Conservation (phyloP, 2,329 filamentous ascomycete genomes). For the Tolypocladium nubicola region DNA sequence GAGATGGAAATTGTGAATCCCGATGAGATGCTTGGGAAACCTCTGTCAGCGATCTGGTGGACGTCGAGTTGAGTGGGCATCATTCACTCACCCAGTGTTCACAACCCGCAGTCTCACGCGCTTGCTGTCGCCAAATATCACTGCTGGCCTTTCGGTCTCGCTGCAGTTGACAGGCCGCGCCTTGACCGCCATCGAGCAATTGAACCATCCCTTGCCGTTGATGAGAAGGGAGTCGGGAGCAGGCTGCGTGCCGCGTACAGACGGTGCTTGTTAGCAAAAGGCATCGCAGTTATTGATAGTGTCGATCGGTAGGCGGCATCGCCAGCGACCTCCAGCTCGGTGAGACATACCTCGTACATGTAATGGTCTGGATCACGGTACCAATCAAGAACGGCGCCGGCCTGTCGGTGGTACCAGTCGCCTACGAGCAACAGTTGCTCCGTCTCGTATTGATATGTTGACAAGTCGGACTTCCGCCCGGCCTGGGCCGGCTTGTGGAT, state of each 20-base stretch:
- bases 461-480: conserved; percentile 10
- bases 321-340: not conserved
- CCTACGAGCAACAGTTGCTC: conserved; percentile 24
- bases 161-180: conserved; percentile 7
- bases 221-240: conserved; percentile 28
- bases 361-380: conserved; percentile 12
- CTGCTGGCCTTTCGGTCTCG: conserved; percentile 1
- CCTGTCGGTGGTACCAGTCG: conserved; percentile 27
- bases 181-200: conserved; percentile 10
- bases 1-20: conserved; percentile 3
- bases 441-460: conserved; percentile 17
- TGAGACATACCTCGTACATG: conserved; percentile 6
- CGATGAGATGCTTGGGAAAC: not conserved
- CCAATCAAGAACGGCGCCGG: conserved; percentile 14
- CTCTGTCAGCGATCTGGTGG: not conserved
- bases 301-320: not conserved
- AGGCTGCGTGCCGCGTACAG: conserved; percentile 14
- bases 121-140: conserved; percentile 3
- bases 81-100: conserved; percentile 8
- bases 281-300: not conserved
- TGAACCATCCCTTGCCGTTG: conserved; percentile 20
- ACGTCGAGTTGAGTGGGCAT: not conserved
- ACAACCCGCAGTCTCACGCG: conserved; percentile 8
- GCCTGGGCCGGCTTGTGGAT: conserved; percentile 23
- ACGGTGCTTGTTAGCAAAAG: conserved; percentile 19